A percentile compares a stretch with the other conserved stretches of the same genome.
Conservation (phyloP, 2,329 filamentous ascomycete genomes). For the Aspergillus chevalieri region DNA sequence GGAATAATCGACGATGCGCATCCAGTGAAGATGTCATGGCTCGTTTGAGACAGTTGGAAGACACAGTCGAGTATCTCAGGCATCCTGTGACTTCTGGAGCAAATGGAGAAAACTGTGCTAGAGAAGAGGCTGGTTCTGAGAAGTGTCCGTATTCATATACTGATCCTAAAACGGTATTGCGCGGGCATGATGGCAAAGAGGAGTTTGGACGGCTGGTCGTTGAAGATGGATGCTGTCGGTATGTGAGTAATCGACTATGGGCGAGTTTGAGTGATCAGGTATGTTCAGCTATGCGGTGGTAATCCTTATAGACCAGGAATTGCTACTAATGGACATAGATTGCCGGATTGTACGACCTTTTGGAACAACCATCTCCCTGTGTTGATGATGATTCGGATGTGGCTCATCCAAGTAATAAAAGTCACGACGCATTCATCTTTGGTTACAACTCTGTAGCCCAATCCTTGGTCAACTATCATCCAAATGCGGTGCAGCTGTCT, state of each 20-base stretch:
- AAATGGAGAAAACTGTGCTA: no score
- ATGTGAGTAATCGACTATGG: conserved; percentile 12
- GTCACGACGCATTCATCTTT: neutral
- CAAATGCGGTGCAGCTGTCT: conserved; percentile 2
- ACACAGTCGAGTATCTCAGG: no score
- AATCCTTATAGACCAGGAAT: neutral
- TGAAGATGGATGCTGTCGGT: conserved; percentile 8
- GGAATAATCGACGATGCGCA: no score
- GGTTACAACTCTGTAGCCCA: neutral
- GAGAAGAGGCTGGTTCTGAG: no score
- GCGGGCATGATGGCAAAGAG: no score
- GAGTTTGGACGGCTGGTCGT: conserved; percentile 6
- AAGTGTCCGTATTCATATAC: no score
- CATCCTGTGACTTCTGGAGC: no score
- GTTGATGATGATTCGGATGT: no score
- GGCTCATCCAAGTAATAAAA: neutral
- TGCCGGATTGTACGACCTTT: conserved; percentile 7
- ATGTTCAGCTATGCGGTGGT: neutral
- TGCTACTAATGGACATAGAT: conserved; percentile 2
- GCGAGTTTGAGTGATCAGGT: conserved; percentile 12
- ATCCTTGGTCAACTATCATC: neutral
- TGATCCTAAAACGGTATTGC: no score
- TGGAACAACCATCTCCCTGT: neutral
- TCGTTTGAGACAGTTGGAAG: no score
- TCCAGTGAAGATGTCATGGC: no score